Evolutionary conservation across 140 eudicot species (phyloP), one percentile per base, ranked within the genome.

Genomic region (Senecio squalidus): DNA sequence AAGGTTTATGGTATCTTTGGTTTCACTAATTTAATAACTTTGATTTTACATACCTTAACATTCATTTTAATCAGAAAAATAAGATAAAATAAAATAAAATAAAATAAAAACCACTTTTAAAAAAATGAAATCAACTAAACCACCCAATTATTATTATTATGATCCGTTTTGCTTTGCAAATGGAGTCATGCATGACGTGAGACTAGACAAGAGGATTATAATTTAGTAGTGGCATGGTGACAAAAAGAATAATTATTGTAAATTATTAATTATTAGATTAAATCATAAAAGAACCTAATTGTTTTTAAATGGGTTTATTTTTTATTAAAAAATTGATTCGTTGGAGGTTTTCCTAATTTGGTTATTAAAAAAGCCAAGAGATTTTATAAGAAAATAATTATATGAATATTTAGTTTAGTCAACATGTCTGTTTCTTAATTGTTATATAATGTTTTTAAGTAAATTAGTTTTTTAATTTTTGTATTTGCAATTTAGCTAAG

Each of bases 121-220:
- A 8, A 46, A 17, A 48, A 1, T 7, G 23, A 23, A 48, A 3
- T 21, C 23, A 45, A 2, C 7, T 21, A 30, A 47, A n/a, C n/a
- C n/a, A 47, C 15, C 2, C 10, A 26, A 48, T 8, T 5, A 50
- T 34, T 34, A 50, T 39, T 23, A 23, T 15, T 17, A 25, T 13
- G 15, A 29, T 66, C 36, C 39, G 13, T 30, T 29, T 56, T 6
- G 24, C 17, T 47, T 68, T 17, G 22, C 43, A 58, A 25, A 31
- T 47, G 24, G 15, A 47, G 67, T 68, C 74, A 68, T 68, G 74
- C 74, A 68, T 68, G 74, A 68, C 74, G 67, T 68, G 43, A 57
- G 59, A 13, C 41, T 44, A 45, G 36, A 55, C 58, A 44, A 5
- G 64, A 44, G 28, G 16, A 58, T 58, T 23, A 47, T 45, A 31